A percentile compares a stretch with the other conserved stretches of the same genome.
Conservation (phyloP, 208 protist species). For the Borovskyia barvae region DNA sequence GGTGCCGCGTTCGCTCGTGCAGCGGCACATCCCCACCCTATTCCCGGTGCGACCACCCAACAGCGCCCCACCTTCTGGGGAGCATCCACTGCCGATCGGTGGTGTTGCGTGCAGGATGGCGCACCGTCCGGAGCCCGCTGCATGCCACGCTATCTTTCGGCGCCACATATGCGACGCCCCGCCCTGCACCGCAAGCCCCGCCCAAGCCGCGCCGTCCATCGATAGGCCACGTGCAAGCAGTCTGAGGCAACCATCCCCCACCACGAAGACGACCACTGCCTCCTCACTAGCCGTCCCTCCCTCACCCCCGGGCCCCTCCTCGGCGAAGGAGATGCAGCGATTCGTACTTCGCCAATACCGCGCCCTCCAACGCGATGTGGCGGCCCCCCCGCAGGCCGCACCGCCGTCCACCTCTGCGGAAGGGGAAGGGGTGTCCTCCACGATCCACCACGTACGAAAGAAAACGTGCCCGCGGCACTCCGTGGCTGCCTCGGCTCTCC, state of each 20-base stretch:
- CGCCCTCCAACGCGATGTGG: constrained; percentile 31
- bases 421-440: background rate
- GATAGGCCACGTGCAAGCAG: too few species aligned
- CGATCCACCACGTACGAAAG: constrained; percentile 11
- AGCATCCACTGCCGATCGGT: too few species aligned
- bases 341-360: constrained; percentile 41
- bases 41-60: too few species aligned
- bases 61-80: too few species aligned
- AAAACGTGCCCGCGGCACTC: constrained; percentile 35
- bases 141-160: constrained; percentile 15
- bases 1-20: too few species aligned
- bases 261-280: too few species aligned
- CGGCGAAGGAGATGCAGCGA: constrained; percentile 24
- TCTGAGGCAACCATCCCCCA: too few species aligned
- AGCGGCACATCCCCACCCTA: too few species aligned
- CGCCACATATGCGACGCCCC: constrained; percentile 3
- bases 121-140: constrained; percentile 4
- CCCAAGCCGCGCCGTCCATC: background rate
- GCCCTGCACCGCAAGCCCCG: background rate
- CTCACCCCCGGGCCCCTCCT: background rate
- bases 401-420: constrained; percentile 3
- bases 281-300: too few species aligned
- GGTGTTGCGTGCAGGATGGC: too few species aligned
- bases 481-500: constrained; percentile 6
- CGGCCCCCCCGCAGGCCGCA: background rate